Conservation (phyloP, 441 rosid genomes). For the Rhodomyrtus psidioides region DNA sequence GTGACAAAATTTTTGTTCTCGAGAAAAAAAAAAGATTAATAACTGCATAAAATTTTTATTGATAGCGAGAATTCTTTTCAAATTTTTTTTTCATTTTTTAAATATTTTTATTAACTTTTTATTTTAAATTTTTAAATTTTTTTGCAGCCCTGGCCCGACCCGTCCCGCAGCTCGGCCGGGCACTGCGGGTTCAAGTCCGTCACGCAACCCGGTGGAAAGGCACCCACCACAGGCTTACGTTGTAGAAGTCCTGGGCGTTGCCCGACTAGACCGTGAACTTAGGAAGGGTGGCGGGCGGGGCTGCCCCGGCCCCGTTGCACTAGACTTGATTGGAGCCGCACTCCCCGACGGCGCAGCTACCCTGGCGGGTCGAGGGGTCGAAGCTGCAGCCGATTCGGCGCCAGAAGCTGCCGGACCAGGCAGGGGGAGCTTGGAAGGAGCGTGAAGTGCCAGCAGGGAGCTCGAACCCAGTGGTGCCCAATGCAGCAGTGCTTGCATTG, state of each 20-base stretch:
- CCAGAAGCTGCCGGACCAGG: constrained; percentile 17
- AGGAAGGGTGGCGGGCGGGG: constrained; percentile 47
- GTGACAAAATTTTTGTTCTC: too few species aligned
- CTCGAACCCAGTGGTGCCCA: too few species aligned
- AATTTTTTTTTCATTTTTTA: too few species aligned
- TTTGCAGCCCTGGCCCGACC: constrained; percentile 32
- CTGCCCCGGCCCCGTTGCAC: constrained; percentile 45
- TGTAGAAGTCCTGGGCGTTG: constrained; percentile 36
- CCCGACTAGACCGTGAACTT: constrained; percentile 26
- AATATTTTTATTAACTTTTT: too few species aligned
- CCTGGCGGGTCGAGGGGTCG: constrained; percentile 30
- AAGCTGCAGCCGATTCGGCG: constrained; percentile 25
- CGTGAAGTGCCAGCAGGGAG: not conserved
- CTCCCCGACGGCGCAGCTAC: constrained; percentile 42
- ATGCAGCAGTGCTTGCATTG: constrained; percentile 11
- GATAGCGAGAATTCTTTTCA: too few species aligned
- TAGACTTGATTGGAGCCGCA: constrained; percentile 48
- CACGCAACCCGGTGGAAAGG: constrained; percentile 31
- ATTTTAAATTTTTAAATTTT: too few species aligned
- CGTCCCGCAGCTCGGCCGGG: constrained; percentile 30
- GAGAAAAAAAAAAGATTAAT: too few species aligned
- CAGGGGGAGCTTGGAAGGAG: constrained; percentile 5
- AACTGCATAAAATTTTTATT: too few species aligned
- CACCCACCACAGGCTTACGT: constrained; percentile 35
- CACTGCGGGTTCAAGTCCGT: constrained; percentile 30